These are phyloP conservation scores for Pseudogymnoascus sp. DNA, from an alignment of 2,329 filamentous ascomycete species.

Conservation along the genomic window DNA sequence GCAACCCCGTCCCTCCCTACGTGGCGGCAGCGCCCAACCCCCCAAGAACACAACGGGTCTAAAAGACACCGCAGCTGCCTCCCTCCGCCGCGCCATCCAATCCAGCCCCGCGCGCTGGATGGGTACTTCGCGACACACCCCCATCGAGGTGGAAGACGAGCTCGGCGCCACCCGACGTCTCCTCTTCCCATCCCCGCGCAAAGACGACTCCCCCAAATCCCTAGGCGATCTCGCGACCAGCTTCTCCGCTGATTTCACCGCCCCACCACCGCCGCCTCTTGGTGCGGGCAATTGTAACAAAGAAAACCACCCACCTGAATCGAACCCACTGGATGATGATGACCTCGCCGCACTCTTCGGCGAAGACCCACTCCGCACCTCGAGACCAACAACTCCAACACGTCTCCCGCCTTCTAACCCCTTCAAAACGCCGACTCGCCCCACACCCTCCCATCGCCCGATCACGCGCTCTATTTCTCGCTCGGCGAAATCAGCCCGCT, in stretches of 20 bases:
- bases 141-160: conserved; percentile 44
- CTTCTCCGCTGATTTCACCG: conserved; percentile 31
- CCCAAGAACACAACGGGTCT: conserved; percentile 22
- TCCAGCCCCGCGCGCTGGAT: conserved; percentile 32
- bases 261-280: neutral
- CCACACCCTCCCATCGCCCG: conserved; percentile 25
- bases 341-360: conserved; percentile 27
- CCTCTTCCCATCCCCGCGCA: conserved; percentile 69
- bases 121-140: conserved; percentile 46
- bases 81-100: conserved; percentile 26
- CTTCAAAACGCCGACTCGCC: conserved; percentile 28
- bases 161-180: conserved; percentile 56
- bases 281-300: conserved; percentile 16
- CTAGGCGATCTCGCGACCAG: conserved; percentile 49
- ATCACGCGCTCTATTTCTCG: conserved; percentile 26
- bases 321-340: conserved; percentile 14
- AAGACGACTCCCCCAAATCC: conserved; percentile 53
- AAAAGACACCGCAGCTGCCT: conserved; percentile 25
- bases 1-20: conserved; percentile 9
- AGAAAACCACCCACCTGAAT: conserved; percentile 23
- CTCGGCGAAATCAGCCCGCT: conserved; percentile 23
- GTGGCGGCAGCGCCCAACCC: conserved; percentile 21
- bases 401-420: conserved; percentile 19
- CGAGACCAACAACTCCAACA: conserved; percentile 22
- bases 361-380: conserved; percentile 22